A percentile compares a stretch with the other conserved stretches of the same genome.
phyloP scores from a whole-genome alignment of 2,329 filamentous ascomycete species.

The Alternaria ventricosa region DNA sequence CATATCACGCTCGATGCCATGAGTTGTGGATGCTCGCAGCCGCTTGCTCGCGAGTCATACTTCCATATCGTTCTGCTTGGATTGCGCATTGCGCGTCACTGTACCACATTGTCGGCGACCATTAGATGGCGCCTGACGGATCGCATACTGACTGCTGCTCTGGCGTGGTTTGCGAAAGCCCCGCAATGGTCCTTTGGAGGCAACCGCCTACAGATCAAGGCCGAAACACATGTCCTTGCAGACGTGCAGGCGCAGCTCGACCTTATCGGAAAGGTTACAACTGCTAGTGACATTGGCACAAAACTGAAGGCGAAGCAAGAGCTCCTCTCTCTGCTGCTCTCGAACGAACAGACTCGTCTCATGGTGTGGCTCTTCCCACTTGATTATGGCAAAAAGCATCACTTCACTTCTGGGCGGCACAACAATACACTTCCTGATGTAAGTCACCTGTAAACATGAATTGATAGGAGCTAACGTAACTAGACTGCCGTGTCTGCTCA shows the following conservation, averaged over 20 bases:
- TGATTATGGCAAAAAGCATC: slow-evolving; percentile 65
- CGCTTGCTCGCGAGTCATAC: slow-evolving; percentile 88
- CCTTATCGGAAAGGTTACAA: slow-evolving; percentile 66
- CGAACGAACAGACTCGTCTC: slow-evolving; percentile 83
- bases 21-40: slow-evolving; percentile 69
- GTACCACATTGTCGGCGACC: slow-evolving; percentile 67
- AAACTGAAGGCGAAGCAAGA: slow-evolving; percentile 82
- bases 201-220: slow-evolving; percentile 90
- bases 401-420: slow-evolving; percentile 55
- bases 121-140: slow-evolving; percentile 87
- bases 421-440: slow-evolving; percentile 52
- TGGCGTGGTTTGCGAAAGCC: slow-evolving; percentile 85
- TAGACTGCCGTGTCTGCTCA: slow-evolving; percentile 67
- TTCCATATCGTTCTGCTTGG: slow-evolving; percentile 88
- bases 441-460: slow-evolving; percentile 9
- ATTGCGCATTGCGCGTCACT: slow-evolving; percentile 76
- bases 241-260: slow-evolving; percentile 76
- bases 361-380: slow-evolving; percentile 90
- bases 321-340: slow-evolving; percentile 78
- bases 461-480: slow-evolving; percentile 15
- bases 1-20: slow-evolving; percentile 79
- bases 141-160: slow-evolving; percentile 80
- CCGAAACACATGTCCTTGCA: slow-evolving; percentile 80
- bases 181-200: slow-evolving; percentile 96
- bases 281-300: slow-evolving; percentile 55